These are phyloP conservation scores for Candida manassasensis DNA, from an alignment of 805 yeast species.

Conservation along the genomic window DNA sequence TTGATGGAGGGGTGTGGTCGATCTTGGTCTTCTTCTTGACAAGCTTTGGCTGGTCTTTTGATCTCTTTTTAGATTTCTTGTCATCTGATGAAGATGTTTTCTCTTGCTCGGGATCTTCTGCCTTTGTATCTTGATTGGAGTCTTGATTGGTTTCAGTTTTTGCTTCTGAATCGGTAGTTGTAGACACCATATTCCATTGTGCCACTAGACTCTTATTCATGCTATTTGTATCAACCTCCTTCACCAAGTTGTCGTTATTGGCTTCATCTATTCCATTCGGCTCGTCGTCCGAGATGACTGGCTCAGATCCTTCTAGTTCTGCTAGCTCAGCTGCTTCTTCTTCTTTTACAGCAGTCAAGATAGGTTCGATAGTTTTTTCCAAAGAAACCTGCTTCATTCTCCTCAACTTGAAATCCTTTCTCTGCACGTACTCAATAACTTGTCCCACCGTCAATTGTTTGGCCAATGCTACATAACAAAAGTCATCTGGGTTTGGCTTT, in stretches of 20 bases:
- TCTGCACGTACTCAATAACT: constrained; percentile 54
- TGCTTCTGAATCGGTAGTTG: constrained; percentile 5
- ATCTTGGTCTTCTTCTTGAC: constrained; percentile 37
- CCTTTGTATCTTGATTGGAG: constrained; percentile 3
- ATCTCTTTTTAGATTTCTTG: constrained; percentile 46
- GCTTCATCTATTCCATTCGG: constrained; percentile 38
- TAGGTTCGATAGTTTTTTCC: constrained; percentile 60
- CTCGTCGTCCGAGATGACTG: constrained; percentile 10
- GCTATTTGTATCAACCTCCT: constrained; percentile 57
- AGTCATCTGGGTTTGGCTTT: constrained; percentile 33
- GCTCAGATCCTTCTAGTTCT: constrained; percentile 14
- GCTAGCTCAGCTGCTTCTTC: constrained; percentile 61
- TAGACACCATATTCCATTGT: constrained; percentile 48
- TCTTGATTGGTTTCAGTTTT: constrained; percentile 7
- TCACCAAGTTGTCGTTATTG: constrained; percentile 50
- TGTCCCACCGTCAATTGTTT: constrained; percentile 50
- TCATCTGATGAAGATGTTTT: constrained; percentile 8
- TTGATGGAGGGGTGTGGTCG: constrained; percentile 66
- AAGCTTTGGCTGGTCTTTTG: constrained; percentile 39
- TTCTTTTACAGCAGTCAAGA: constrained; percentile 48
- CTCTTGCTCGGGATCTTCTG: constrained; percentile 7
- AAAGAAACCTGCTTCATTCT: constrained; percentile 64
- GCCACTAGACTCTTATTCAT: constrained; percentile 75
- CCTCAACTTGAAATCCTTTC: constrained; percentile 60
- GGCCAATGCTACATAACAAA: constrained; percentile 52